These are phyloP conservation scores for Microcyclosporella mali DNA, from an alignment of 2,329 filamentous ascomycete species.

Conservation along the genomic window DNA sequence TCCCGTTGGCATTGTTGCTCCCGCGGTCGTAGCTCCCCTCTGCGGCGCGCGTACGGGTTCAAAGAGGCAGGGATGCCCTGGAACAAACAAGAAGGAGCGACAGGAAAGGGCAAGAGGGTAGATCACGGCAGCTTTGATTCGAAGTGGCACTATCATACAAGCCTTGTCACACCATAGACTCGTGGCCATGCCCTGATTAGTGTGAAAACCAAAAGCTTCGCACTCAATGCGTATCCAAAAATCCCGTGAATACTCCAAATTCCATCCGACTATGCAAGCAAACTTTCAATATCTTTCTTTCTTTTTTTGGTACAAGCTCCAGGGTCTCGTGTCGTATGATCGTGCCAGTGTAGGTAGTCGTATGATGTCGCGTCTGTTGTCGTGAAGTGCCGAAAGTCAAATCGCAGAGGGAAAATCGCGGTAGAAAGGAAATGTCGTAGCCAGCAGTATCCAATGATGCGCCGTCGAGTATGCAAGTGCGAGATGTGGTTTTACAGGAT, in stretches of 20 bases:
- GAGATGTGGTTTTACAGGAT: conserved; percentile 10
- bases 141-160: conserved; percentile 2
- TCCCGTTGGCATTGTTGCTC: no score
- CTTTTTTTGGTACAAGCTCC: conserved; percentile 10
- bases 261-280: conserved; percentile 5
- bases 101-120: background rate
- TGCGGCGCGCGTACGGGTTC: no score
- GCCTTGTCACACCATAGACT: background rate
- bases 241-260: background rate
- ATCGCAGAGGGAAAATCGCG: conserved; percentile 1
- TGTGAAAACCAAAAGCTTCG: background rate
- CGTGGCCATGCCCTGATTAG: background rate
- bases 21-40: no score
- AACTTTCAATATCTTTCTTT: background rate
- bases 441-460: conserved; percentile 5
- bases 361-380: conserved; percentile 4
- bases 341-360: conserved; percentile 1
- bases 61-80: no score
- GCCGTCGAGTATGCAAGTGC: conserved; percentile 8
- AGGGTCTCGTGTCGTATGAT: conserved; percentile 6
- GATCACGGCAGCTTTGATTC: background rate
- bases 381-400: conserved; percentile 1
- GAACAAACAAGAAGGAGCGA: no score
- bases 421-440: conserved; percentile 1
- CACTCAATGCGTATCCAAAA: background rate